phyloP scores from a whole-genome alignment of 2,329 filamentous ascomycete genomes.

The Colletotrichum chrysophilum region DNA sequence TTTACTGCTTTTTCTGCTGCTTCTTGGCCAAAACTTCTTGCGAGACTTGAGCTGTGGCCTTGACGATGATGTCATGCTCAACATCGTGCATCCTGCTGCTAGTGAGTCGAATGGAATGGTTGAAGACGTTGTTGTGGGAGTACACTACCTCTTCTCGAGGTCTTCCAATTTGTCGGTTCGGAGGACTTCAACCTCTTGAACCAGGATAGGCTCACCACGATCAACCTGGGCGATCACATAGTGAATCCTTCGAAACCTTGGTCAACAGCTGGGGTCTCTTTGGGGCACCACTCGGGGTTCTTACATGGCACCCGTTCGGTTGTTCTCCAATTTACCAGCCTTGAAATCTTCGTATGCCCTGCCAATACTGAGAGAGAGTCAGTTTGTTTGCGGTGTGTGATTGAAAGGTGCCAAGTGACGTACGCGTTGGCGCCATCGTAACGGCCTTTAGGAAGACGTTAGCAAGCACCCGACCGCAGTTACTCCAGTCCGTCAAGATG shows the following conservation, averaged over 20 bases:
- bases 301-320: constrained; percentile 77
- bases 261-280: background rate
- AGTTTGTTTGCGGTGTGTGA: background rate
- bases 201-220: constrained; percentile 60
- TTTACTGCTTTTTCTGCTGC: background rate
- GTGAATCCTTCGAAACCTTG: constrained; percentile 62
- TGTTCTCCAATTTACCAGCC: constrained; percentile 65
- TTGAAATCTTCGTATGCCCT: constrained; percentile 77
- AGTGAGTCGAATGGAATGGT: background rate
- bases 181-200: constrained; percentile 70
- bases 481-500: background rate
- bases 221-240: constrained; percentile 84
- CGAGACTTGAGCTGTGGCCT: constrained; percentile 65
- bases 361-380: constrained; percentile 56
- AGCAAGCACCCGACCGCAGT: background rate
- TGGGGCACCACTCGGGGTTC: background rate
- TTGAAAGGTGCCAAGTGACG: background rate
- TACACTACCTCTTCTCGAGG: constrained; percentile 57
- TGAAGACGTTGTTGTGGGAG: background rate
- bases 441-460: constrained; percentile 52
- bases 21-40: constrained; percentile 36
- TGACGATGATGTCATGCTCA: constrained; percentile 81
- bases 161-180: constrained; percentile 58
- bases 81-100: constrained; percentile 68
- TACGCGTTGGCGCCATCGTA: constrained; percentile 76